Percentiles rank a stretch among this genome's conserved stretches.
Evolutionary conservation across 2,329 filamentous ascomycete species (phyloP).

Genomic region (Aspergillus quadricinctus): DNA sequence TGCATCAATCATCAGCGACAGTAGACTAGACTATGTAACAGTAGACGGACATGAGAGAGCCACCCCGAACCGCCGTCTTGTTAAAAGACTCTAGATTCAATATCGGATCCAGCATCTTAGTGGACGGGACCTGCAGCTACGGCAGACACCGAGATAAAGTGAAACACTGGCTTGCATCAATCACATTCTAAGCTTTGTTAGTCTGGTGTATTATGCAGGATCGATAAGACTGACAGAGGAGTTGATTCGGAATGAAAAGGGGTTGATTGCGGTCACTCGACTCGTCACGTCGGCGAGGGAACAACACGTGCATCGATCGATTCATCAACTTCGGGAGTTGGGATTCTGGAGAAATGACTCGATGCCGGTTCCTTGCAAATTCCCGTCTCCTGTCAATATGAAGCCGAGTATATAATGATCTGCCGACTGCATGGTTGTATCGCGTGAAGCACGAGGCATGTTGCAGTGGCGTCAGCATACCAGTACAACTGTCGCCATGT

Average conservation of each 20-base stretch:
- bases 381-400: not conserved
- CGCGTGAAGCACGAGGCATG: not conserved
- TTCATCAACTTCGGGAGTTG: too few species aligned
- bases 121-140: not conserved
- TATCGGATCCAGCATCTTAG: not conserved
- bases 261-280: not conserved
- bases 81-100: not conserved
- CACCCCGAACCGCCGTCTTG: not conserved
- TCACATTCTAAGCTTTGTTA: not conserved
- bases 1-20: not conserved
- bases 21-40: too few species aligned
- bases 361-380: not conserved
- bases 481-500: not conserved
- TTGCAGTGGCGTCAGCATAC: not conserved
- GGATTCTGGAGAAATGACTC: not conserved
- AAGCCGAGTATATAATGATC: not conserved
- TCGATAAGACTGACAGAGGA: not conserved
- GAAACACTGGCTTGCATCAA: not conserved
- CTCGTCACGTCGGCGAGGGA: not conserved
- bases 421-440: not conserved
- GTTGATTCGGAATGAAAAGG: not conserved
- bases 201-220: not conserved
- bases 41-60: too few species aligned
- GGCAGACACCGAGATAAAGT: not conserved
- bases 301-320: too few species aligned